Base-by-base conservation (phyloP, 2,329 filamentous ascomycete genomes). In the Colletotrichum sp. region DNA sequence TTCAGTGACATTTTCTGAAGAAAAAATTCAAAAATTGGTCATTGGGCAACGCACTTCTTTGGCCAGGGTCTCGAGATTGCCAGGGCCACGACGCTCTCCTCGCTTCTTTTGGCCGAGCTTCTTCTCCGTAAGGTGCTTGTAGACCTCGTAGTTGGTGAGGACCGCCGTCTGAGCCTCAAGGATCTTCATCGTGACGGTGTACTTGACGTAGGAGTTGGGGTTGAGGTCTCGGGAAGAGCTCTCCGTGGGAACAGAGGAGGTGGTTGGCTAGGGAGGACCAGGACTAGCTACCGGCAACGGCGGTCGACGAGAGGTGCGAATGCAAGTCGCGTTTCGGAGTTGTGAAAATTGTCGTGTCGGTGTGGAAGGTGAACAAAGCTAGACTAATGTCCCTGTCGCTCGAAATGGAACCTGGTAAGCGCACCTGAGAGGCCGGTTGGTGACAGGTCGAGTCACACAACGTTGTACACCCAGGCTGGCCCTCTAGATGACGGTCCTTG, bases 111-210 rank as follows among this genome's bases (percentile, higher is more conserved):
- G 83, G 57, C 86, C 85, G 71, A 86, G 84, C 68, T 88, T 88
- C 80, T 92, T 90, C 63, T 92, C 89, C 8, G 85, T 85, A 52
- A 95, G 84, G 79, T 95, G 93, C 72, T 89, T 87, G 80, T 92
- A 93, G 78, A 95, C 93, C 87, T 95, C 94, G 78, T 91, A 93
- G 83, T 95, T 95, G 82, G 92, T 91, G 81, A 96, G 87, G 57
- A 93, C 89, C 7, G 93, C 93, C 34, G 91, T 91, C 82, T 95
- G 93, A 5, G 93, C 88, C 81, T 94, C 93, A 80, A 95, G 85
- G 81, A 96, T 91, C 89, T 95, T 93, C 92, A 93, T 93, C 24
- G 44, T 83, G 80, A 66, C 26, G 24, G 52, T 16, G 44, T 63
- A 68, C 57, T 71, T 68, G 72, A 44, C 32, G 32, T 22, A 26